Percentiles rank a stretch among this genome's conserved stretches.
Evolutionary conservation across 257 asterid genomes (phyloP).

Genomic region (Gentiana dahurica): DNA sequence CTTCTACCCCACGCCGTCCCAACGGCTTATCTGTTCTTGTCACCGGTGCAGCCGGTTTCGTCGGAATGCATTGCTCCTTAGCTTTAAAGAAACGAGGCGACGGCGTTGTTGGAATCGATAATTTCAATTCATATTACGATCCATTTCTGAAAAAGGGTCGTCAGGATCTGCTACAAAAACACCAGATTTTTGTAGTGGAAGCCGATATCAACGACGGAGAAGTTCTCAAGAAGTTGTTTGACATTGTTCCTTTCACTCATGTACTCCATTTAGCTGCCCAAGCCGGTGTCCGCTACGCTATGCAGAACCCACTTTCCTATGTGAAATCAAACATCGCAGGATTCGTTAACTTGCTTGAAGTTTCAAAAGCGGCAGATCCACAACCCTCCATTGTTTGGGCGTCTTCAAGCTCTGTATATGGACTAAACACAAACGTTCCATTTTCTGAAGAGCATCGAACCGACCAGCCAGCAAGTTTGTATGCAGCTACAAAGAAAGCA

Average conservation of each 20-base stretch:
- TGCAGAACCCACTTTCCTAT: conserved; percentile 81
- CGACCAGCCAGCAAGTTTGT: conserved; percentile 84
- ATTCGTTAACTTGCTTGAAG: conserved; percentile 67
- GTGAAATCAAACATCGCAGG: conserved; percentile 72
- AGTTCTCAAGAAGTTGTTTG: conserved; percentile 52
- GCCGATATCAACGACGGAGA: conserved; percentile 65
- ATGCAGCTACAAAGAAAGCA: conserved; percentile 93
- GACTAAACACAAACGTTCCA: conserved; percentile 60
- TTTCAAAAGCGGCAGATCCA: conserved; percentile 68
- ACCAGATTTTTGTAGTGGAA: conserved; percentile 51
- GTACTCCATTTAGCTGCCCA: conserved; percentile 87
- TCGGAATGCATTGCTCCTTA: conserved; percentile 75
- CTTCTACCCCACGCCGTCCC: conserved; percentile 77
- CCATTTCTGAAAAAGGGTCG: conserved; percentile 64
- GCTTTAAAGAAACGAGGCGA: conserved; percentile 83
- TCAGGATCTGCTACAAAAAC: conserved; percentile 32
- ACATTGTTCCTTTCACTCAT: conserved; percentile 72
- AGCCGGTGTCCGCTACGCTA: conserved; percentile 97
- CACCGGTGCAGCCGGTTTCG: conserved; percentile 93
- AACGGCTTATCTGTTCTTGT: conserved; percentile 76
- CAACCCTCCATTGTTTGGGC: conserved; percentile 99
- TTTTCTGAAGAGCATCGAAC: conserved; percentile 67
- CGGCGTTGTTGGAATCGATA: conserved; percentile 80
- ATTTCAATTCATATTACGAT: conserved; percentile 84
- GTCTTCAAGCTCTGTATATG: conserved; percentile 79